Percentiles rank a stretch among this genome's conserved stretches.
Conservation (phyloP, 2,329 filamentous ascomycete species). For the Trichothecium sympodiale region DNA sequence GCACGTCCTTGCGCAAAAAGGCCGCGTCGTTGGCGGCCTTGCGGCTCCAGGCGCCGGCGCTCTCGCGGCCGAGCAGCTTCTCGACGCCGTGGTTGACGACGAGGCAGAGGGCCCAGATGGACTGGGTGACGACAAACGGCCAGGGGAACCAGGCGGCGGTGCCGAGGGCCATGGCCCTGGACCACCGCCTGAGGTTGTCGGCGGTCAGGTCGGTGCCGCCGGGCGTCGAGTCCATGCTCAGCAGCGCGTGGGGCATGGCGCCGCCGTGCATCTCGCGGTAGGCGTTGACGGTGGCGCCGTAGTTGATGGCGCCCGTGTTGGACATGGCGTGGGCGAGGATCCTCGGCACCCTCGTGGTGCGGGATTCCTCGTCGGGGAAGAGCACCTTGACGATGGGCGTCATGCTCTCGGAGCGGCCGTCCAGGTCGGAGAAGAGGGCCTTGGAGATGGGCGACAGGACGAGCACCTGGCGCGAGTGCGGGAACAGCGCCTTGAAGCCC, state of each 20-base stretch:
- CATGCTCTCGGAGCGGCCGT: slow-evolving; percentile 32
- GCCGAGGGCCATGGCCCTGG: slow-evolving; percentile 40
- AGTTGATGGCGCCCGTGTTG: slow-evolving; percentile 46
- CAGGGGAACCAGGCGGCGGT: slow-evolving; percentile 34
- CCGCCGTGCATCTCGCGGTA: slow-evolving; percentile 26
- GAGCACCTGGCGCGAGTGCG: slow-evolving; percentile 36
- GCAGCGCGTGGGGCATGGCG: slow-evolving; percentile 34
- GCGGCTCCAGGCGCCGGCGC: slow-evolving; percentile 27
- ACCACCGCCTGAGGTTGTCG: slow-evolving; percentile 36
- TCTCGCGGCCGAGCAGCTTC: slow-evolving; percentile 24
- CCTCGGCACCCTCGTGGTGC: not conserved
- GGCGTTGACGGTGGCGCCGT: slow-evolving; percentile 35
- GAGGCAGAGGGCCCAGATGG: slow-evolving; percentile 32
- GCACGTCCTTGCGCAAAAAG: slow-evolving; percentile 22
- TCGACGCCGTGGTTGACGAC: slow-evolving; percentile 22
- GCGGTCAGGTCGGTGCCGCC: slow-evolving; percentile 30
- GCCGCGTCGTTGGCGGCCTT: slow-evolving; percentile 24
- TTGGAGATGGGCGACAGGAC: slow-evolving; percentile 38
- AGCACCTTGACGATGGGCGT: slow-evolving; percentile 29
- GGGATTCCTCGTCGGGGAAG: slow-evolving; percentile 14
- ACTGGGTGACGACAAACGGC: slow-evolving; percentile 36
- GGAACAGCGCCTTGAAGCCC: slow-evolving; percentile 39
- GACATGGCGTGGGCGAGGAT: slow-evolving; percentile 45
- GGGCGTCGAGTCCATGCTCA: slow-evolving; percentile 42
- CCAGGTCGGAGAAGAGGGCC: slow-evolving; percentile 30